A percentile compares a stretch with the other conserved stretches of the same genome.
Conservation (phyloP, 164 flowering plant genomes). For the Liriodendron chinense region DNA sequence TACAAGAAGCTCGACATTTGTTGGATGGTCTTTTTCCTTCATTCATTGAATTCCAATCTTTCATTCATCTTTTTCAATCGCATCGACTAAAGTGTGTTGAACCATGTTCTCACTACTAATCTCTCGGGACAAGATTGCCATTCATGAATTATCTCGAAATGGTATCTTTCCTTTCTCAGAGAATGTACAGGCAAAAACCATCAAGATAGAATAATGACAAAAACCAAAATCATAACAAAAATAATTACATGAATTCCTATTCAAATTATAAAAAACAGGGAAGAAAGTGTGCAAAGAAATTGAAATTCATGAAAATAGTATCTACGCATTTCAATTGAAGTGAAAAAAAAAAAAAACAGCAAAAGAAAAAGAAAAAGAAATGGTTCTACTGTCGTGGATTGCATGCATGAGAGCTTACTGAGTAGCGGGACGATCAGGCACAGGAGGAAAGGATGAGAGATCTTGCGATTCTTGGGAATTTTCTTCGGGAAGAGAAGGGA, state of each 20-base stretch:
- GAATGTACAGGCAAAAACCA: neutral
- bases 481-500: constrained; percentile 50
- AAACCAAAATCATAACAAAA: neutral
- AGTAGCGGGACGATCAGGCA: constrained; percentile 52
- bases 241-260: neutral
- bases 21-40: too few relatives aligned
- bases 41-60: too few relatives aligned
- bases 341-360: neutral
- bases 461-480: constrained; percentile 16
- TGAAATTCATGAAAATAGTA: neutral
- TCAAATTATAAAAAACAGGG: neutral
- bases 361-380: neutral
- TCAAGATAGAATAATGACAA: neutral
- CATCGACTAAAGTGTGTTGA: too few relatives aligned
- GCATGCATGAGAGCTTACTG: constrained; percentile 27
- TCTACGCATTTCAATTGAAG: neutral
- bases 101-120: too few relatives aligned
- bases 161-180: neutral
- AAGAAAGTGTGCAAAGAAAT: too few relatives aligned
- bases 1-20: too few relatives aligned
- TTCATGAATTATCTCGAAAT: too few relatives aligned
- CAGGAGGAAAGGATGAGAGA: constrained; percentile 35
- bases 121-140: too few relatives aligned
- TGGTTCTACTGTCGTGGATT: neutral
- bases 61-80: too few relatives aligned